Evolutionary conservation across 768 basidiomycete genomes (phyloP).

Genomic region (Leccinum barrowsii): DNA sequence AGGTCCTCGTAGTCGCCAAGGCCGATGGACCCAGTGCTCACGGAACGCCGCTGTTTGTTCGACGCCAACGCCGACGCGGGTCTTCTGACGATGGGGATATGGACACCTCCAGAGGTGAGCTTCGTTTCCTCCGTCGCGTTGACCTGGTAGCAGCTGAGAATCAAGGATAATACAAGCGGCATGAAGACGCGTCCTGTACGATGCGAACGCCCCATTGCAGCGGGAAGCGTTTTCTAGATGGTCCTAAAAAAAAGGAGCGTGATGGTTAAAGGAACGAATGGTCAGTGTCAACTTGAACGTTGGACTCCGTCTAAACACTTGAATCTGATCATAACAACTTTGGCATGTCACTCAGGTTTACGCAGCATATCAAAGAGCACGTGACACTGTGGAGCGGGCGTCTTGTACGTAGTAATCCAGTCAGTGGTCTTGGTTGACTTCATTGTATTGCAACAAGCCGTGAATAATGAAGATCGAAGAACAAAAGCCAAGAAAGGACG

Average conservation of each 20-base stretch:
- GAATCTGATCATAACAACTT: background rate
- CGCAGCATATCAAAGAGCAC: background rate
- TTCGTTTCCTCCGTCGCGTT: background rate
- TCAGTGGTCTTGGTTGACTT: background rate
- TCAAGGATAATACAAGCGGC: constrained; percentile 1
- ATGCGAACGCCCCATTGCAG: constrained; percentile 9
- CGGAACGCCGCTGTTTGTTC: constrained; percentile 7
- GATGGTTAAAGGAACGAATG: background rate
- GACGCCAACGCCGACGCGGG: background rate
- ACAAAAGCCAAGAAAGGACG: background rate
- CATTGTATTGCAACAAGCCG: background rate
- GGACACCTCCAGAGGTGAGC: constrained; percentile 18
- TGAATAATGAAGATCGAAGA: background rate
- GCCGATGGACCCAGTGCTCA: constrained; percentile 40
- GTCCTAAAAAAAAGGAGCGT: background rate
- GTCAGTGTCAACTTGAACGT: background rate
- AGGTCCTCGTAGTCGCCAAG: constrained; percentile 48
- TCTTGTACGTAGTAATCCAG: background rate
- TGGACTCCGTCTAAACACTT: background rate
- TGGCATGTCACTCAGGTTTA: background rate
- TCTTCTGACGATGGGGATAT: constrained; percentile 22
- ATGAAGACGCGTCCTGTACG: constrained; percentile 7
- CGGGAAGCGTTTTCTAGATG: background rate
- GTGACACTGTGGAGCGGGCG: constrained; percentile 4
- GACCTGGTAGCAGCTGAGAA: background rate